Evolutionary conservation across 2,329 filamentous ascomycete species (phyloP).

Genomic region (Endocalyx cinctus): DNA sequence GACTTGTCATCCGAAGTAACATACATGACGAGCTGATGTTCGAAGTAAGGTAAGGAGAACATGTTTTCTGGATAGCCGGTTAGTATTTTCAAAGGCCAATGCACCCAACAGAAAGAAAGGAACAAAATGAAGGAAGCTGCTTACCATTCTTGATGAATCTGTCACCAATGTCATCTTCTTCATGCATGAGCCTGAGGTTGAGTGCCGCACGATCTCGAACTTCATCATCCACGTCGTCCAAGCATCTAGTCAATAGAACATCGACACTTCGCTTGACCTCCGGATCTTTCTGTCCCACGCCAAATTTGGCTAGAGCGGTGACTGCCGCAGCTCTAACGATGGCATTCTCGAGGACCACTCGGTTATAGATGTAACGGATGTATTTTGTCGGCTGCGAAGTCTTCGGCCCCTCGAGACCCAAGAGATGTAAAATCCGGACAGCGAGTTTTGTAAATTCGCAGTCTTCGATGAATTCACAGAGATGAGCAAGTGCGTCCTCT

Average conservation of each 20-base stretch:
- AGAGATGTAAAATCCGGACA: conserved; percentile 87
- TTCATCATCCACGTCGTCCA: conserved; percentile 97
- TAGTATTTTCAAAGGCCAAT: too few species aligned
- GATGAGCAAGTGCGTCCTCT: conserved; percentile 79
- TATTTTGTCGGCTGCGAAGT: conserved; percentile 97
- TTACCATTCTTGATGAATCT: conserved; percentile 90
- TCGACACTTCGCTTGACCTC: conserved; percentile 95
- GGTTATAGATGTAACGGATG: conserved; percentile 98
- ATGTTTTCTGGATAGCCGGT: conserved; percentile 65
- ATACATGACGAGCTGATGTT: conserved; percentile 96
- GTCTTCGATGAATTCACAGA: conserved; percentile 99
- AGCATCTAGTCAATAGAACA: conserved; percentile 84
- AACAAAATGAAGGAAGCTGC: conserved; percentile 23
- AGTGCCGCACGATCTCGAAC: conserved; percentile 92
- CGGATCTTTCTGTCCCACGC: conserved; percentile 90
- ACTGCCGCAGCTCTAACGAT: conserved; percentile 93
- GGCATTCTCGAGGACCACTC: conserved; percentile 94
- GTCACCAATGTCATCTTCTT: conserved; percentile 80
- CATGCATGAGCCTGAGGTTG: conserved; percentile 86
- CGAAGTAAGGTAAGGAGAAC: conserved; percentile 90
- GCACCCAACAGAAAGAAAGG: too few species aligned
- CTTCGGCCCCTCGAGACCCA: conserved; percentile 91
- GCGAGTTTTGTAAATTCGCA: conserved; percentile 98
- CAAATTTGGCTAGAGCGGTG: conserved; percentile 93
- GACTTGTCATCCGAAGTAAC: conserved; percentile 88